A percentile compares a stretch with the other conserved stretches of the same genome.
Conservation (phyloP, 2,329 filamentous ascomycete genomes). For the Fusarium dimerum region DNA sequence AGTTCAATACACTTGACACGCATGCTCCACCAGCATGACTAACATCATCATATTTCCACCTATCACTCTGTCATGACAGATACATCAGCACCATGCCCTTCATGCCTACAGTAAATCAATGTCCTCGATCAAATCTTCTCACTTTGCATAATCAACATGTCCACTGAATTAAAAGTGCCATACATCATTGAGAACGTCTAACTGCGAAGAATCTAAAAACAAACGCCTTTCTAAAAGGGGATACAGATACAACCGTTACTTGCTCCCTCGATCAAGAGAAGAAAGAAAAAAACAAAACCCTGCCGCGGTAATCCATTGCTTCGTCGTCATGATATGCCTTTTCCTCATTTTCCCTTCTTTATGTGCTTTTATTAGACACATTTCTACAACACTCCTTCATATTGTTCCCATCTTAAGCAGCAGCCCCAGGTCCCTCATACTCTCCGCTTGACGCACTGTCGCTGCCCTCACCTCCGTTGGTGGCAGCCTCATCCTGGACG, state of each 20-base stretch:
- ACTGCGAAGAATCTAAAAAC: slow-evolving; percentile 13
- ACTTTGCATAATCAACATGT: no score
- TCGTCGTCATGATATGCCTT: slow-evolving; percentile 15
- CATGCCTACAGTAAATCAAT: no score
- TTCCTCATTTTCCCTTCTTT: neutral
- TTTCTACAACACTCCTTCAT: slow-evolving; percentile 1
- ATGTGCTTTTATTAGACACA: no score
- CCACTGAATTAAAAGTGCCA: slow-evolving; percentile 5
- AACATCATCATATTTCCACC: no score
- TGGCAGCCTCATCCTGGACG: slow-evolving; percentile 48
- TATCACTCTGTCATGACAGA: no score
- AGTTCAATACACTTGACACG: no score
- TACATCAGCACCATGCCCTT: no score
- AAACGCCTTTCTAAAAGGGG: slow-evolving; percentile 24
- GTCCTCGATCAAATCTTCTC: no score
- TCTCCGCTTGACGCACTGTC: slow-evolving; percentile 42
- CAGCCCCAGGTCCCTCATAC: slow-evolving; percentile 44
- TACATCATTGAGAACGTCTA: slow-evolving; percentile 24
- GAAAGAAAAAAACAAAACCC: slow-evolving; percentile 25
- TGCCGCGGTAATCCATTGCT: slow-evolving; percentile 26
- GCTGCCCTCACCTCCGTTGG: slow-evolving; percentile 37
- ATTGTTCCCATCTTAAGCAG: slow-evolving; percentile 35
- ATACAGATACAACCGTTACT: neutral
- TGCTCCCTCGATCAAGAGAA: neutral
- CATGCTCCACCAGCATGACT: no score